phyloP scores from a whole-genome alignment of 1,139 yeast genomes.

The Arxiozyma slooffiae region DNA sequence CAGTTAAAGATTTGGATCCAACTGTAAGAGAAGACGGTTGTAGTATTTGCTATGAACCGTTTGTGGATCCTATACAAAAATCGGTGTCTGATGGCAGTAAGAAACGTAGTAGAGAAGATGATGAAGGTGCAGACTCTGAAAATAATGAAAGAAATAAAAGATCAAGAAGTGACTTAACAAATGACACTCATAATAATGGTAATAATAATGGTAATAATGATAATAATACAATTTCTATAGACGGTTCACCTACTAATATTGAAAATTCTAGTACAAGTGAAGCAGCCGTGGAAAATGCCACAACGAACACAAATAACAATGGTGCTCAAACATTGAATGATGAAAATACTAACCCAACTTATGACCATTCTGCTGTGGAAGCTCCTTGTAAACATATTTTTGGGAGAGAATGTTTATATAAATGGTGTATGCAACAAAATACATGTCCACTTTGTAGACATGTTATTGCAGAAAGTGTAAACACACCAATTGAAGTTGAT shows the following conservation, averaged over 20 bases:
- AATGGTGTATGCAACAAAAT: slow-evolving; percentile 61
- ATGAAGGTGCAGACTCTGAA: slow-evolving; percentile 10
- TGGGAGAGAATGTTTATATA: slow-evolving; percentile 62
- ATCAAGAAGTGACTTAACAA: neutral
- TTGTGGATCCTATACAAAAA: slow-evolving; percentile 25
- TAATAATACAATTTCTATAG: neutral
- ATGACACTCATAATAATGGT: neutral
- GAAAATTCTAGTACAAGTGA: neutral
- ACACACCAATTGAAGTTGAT: slow-evolving; percentile 5
- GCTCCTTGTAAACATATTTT: slow-evolving; percentile 78
- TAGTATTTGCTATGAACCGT: slow-evolving; percentile 61
- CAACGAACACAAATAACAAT: slow-evolving; percentile 7
- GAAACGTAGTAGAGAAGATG: slow-evolving; percentile 20
- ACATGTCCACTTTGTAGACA: slow-evolving; percentile 78
- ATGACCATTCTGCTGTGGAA: slow-evolving; percentile 52
- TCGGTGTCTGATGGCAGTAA: neutral
- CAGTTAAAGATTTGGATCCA: slow-evolving; percentile 12
- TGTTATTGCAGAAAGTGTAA: slow-evolving; percentile 32
- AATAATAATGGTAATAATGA: neutral
- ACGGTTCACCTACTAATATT: neutral
- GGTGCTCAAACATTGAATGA: neutral
- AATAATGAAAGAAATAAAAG: neutral
- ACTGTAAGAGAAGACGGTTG: slow-evolving; percentile 38
- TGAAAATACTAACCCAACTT: slow-evolving; percentile 24
- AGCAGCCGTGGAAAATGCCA: neutral